These are phyloP conservation scores for Pseudocercospora fuligena DNA, from an alignment of 2,329 filamentous ascomycete species.

Conservation along the genomic window DNA sequence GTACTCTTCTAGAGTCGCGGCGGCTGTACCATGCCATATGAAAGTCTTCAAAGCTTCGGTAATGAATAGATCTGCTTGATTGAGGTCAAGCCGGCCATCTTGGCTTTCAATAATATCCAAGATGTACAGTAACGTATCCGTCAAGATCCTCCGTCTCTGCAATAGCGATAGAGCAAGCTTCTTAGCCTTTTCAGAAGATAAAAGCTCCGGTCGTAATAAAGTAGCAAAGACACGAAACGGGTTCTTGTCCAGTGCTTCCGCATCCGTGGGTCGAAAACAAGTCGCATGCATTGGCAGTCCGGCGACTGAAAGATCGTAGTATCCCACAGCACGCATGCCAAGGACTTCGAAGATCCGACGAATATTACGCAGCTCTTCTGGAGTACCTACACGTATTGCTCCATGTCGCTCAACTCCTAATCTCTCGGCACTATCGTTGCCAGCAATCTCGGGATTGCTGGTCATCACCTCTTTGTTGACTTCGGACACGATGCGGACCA, in stretches of 20 bases:
- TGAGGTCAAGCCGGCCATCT: background rate
- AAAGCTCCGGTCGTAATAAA: background rate
- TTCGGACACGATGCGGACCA: background rate
- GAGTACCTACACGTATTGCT: background rate
- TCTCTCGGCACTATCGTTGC: background rate
- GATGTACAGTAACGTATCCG: background rate
- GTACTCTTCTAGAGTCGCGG: background rate
- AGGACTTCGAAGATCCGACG: background rate
- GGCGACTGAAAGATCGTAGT: background rate
- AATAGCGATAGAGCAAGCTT: background rate
- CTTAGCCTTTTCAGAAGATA: background rate
- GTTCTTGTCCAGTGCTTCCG: background rate
- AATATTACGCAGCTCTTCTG: background rate
- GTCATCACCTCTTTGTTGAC: background rate
- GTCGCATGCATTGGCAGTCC: background rate
- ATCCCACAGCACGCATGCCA: background rate
- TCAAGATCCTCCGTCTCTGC: background rate
- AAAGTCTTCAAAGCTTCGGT: background rate
- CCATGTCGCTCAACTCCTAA: background rate
- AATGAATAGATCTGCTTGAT: background rate
- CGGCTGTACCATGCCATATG: background rate
- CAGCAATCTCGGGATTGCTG: background rate
- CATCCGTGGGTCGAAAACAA: background rate
- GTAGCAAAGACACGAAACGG: background rate
- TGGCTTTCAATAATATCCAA: background rate